Evolutionary conservation across 129 eudicot species (phyloP).

Genomic region (Calendula officinalis): DNA sequence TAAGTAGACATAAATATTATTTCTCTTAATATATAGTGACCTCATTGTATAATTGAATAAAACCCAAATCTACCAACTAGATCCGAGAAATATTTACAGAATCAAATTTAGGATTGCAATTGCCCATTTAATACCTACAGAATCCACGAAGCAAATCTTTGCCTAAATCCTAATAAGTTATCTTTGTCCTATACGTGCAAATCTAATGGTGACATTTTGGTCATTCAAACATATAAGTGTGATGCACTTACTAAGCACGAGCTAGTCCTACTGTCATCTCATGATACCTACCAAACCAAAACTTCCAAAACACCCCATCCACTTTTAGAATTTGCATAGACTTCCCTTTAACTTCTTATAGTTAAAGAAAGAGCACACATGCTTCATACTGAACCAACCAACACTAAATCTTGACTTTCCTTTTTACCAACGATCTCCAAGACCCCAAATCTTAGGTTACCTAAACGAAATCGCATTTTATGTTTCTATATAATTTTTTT

Average conservation of each 20-base stretch:
- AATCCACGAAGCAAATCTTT: slow-evolving; percentile 31
- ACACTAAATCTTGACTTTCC: not conserved
- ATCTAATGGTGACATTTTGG: slow-evolving; percentile 12
- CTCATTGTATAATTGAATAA: not conserved
- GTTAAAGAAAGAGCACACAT: not conserved
- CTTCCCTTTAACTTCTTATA: not conserved
- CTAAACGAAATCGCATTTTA: slow-evolving; percentile 10
- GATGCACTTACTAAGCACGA: slow-evolving; percentile 24
- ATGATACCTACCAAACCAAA: slow-evolving; percentile 10
- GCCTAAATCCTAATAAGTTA: slow-evolving; percentile 28
- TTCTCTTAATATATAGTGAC: not conserved
- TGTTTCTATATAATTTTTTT: not conserved
- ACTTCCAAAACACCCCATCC: slow-evolving; percentile 11
- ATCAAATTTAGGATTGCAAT: slow-evolving; percentile 23
- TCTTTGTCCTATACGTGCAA: slow-evolving; percentile 20
- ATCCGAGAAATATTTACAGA: slow-evolving; percentile 27
- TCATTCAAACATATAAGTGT: slow-evolving; percentile 12
- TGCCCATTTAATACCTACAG: slow-evolving; percentile 13
- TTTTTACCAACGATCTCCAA: too few species aligned
- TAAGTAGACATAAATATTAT: too few species aligned
- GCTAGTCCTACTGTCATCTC: not conserved
- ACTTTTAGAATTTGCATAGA: slow-evolving; percentile 2
- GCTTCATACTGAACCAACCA: slow-evolving; percentile 4
- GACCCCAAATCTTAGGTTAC: not conserved
- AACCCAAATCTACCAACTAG: slow-evolving; percentile 20